Percentiles rank a stretch among this genome's conserved stretches.
Evolutionary conservation across 768 basidiomycete species (phyloP).

Genomic region (Wakefieldia striispora): DNA sequence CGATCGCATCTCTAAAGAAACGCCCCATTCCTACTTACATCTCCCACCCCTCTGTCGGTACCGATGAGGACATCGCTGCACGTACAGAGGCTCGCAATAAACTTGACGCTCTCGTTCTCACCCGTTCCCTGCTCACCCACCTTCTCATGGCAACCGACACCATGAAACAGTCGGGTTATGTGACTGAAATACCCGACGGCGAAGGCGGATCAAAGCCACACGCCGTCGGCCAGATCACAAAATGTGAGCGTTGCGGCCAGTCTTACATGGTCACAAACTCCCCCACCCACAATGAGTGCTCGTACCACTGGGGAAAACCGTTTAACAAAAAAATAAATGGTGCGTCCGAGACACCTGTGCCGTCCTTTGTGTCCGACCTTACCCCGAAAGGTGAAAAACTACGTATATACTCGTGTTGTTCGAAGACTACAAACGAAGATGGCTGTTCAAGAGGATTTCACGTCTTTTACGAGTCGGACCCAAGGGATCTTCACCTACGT

Average conservation of each 20-base stretch:
- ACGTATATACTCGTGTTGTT: slow-evolving; percentile 79
- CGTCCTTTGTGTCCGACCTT: background rate
- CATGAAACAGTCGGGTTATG: slow-evolving; percentile 67
- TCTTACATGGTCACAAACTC: slow-evolving; percentile 65
- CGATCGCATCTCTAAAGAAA: slow-evolving; percentile 50
- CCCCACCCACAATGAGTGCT: slow-evolving; percentile 62
- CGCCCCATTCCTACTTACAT: slow-evolving; percentile 53
- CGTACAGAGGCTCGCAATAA: slow-evolving; percentile 56
- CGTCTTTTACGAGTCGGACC: slow-evolving; percentile 81
- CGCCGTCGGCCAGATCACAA: slow-evolving; percentile 56
- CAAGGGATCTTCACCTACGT: slow-evolving; percentile 65
- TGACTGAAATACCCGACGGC: slow-evolving; percentile 64
- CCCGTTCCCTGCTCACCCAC: slow-evolving; percentile 50
- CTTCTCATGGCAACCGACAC: slow-evolving; percentile 58
- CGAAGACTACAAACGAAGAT: slow-evolving; percentile 50
- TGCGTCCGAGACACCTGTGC: slow-evolving; percentile 27
- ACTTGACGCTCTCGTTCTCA: slow-evolving; percentile 51
- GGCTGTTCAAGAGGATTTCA: slow-evolving; percentile 83
- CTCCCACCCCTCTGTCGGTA: slow-evolving; percentile 75
- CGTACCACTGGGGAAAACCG: slow-evolving; percentile 80
- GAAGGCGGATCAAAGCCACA: slow-evolving; percentile 63
- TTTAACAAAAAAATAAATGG: slow-evolving; percentile 65
- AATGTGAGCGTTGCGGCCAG: slow-evolving; percentile 78
- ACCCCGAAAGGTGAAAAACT: slow-evolving; percentile 58
- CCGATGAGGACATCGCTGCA: slow-evolving; percentile 57